Evolutionary conservation across 306 rosid genomes (phyloP), one percentile per base, ranked within the genome.

Genomic region (Ziziphus jujuba): DNA sequence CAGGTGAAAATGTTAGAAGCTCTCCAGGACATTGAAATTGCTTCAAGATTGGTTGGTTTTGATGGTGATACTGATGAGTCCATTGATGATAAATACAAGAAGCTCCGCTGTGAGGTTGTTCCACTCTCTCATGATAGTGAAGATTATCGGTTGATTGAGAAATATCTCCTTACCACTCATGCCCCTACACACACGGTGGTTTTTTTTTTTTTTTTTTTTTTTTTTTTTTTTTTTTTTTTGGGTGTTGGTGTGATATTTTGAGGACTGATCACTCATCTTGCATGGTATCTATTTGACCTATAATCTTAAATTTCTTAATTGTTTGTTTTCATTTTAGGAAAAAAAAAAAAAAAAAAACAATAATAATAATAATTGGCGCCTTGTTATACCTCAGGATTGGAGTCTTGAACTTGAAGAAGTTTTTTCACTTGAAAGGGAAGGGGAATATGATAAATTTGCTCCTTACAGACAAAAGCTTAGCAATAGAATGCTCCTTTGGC

Each of bases 1-100:
- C 74, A 92, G 99, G 92, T 93, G 82, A 93, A 92, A 92, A 93
- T 93, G 97, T 83, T 93, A 72, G 99, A 93, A 79, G 96, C 99
- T 70, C 99, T 93, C 75, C 97, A 93, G 81, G 96, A 93, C 74
- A 93, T 93, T 72, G 99, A 93, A 78, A 90, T 93, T 72, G 99
- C 99, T 72, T 93, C 99, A 63, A 83, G 91, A 78, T 83, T 93
- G 79, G 97, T 93, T 61, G 97, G 99, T 51, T 93, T 93, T 75
- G 91, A 93, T 80, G 91, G 58, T 35, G 82, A 89, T 76, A 77
- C 22, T 61, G 85, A 88, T 61, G 96, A 83, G 71, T 88, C 99
- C 56, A 84, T 93, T 63, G 97, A 93, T 74, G 99, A 93, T 58
- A 93, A 88, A 78, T 93, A 90, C 60, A 84, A 71, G 87, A 93